Base-by-base conservation (phyloP, 768 basidiomycete genomes). In the Rubroboletus pulcherrimus region DNA sequence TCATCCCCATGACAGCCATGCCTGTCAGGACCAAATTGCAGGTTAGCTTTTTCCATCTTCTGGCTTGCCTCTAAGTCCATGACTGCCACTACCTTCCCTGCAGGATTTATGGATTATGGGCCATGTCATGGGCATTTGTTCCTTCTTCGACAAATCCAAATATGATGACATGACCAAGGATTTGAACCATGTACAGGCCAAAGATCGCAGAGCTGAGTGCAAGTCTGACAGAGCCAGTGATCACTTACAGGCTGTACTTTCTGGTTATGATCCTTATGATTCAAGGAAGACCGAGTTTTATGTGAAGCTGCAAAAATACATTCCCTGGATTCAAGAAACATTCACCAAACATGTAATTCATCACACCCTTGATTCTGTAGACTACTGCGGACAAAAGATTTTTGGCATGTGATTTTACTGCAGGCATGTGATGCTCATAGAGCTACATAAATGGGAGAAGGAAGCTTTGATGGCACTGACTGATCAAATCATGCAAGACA, bases 401-500 rank as follows among this genome's bases (percentile, higher is more conserved):
- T 56, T 53, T 4, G 24, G 57, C 8, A 40, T 63, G 35, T 1
- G 1, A 1, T 46, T 51, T 0, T 59, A 63, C n/a, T 0, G 3
- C 0, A 46, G 59, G 5, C 62, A 63, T 8, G 21, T 41, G 5
- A 43, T 34, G 35, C 62, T 6, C 1, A 21, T 31, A 17, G 26
- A 37, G 2, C 34, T 63, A 31, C 44, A n/a, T 0, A 12, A 56
- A 3, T 62, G 54, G 54, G 57, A 63, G 24, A 51, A 37, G 29
- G 2, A 17, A 34, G 12, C 12, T 35, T 19, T 50, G 26, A 42
- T 0, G 1, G 26, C 12, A 30, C 6, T n/a, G 29, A 55, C 47
- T 51, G 9, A 70, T 58, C 21, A 69, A 17, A 7, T 57, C 2
- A n/a, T 60, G 34, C 19, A 73, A 51, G 57, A 7, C 0, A 33